Evolutionary conservation across 306 rosid genomes (phyloP).

Genomic region (Fagus sylvatica): DNA sequence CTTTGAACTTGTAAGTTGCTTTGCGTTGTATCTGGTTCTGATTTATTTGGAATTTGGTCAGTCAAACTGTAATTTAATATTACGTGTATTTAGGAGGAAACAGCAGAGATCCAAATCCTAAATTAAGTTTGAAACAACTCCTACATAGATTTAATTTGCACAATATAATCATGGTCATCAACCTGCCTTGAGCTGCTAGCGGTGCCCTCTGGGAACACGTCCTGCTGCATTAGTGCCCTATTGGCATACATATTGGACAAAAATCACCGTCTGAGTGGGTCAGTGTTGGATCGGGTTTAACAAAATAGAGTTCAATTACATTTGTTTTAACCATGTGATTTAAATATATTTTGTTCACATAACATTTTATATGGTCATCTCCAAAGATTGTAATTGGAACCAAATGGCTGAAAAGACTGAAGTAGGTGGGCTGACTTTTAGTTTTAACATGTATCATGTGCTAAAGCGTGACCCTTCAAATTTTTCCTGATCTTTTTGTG

Average conservation of each 20-base stretch:
- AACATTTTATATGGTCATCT: neutral
- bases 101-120: slow-evolving; percentile 2
- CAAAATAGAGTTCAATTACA: neutral
- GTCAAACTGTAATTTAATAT: slow-evolving; percentile 17
- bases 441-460: neutral
- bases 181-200: neutral
- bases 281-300: neutral
- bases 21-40: slow-evolving; percentile 20
- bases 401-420: neutral
- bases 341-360: neutral
- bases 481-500: neutral
- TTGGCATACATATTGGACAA: neutral
- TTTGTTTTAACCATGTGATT: neutral
- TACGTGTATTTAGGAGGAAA: slow-evolving; percentile 13
- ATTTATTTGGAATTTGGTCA: slow-evolving; percentile 25
- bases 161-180: neutral
- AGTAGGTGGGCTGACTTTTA: neutral
- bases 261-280: neutral
- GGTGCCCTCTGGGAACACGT: neutral
- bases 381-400: neutral
- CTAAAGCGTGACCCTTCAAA: neutral
- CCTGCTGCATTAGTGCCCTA: neutral
- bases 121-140: neutral
- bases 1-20: slow-evolving; percentile 69
- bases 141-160: neutral